Evolutionary conservation across 495 filamentous ascomycete genomes (phyloP), one percentile per base, ranked within the genome.

Genomic region (Filosporella fistucella): DNA sequence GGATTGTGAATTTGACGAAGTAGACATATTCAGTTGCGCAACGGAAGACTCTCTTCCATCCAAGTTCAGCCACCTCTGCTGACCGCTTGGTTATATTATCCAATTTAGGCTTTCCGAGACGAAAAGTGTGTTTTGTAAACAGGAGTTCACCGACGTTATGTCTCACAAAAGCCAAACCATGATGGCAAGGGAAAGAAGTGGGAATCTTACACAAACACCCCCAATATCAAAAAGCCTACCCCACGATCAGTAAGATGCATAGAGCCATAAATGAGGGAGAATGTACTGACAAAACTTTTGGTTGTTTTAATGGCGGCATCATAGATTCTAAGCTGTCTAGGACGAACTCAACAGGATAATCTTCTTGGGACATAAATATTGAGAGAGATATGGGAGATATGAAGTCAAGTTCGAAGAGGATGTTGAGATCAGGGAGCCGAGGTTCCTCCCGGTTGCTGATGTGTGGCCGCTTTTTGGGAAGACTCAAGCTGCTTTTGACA

Each of bases 191-290:
- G 12, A 35, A 14, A 35, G 32, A 14, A 47, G 22, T 10, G 28
- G 30, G n/a, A 25, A 45, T 71, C 87, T 70, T 85, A 96, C 93
- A 74, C 88, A 93, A 55, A 98, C 93, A 51, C 93, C 93, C 35
- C 93, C 93, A 60, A 98, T 91, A 67, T 98, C 93, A 63, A 98
- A 98, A 30, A 98, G 71, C 23, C 56, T 58, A 24, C 20, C 3
- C 11, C 9, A 17, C 11, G 29, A 32, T 44, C 47, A 42, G 28
- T 22, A 28, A 17, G 13, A 20, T 16, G 29, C 41, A 25, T 16
- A 6, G n/a, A 16, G 35, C 35, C 14, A 38, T 5, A 4, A 35
- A n/a, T 35, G 30, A 13, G 33, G 24, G 34, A 21, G 14, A 36
- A 28, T 17, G 8, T 7, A 49, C 56, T 52, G 35, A 58, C 56